Evolutionary conservation across 116 monocot species (phyloP), one percentile per base, ranked within the genome.

Genomic region (Cymodocea nodosa): DNA sequence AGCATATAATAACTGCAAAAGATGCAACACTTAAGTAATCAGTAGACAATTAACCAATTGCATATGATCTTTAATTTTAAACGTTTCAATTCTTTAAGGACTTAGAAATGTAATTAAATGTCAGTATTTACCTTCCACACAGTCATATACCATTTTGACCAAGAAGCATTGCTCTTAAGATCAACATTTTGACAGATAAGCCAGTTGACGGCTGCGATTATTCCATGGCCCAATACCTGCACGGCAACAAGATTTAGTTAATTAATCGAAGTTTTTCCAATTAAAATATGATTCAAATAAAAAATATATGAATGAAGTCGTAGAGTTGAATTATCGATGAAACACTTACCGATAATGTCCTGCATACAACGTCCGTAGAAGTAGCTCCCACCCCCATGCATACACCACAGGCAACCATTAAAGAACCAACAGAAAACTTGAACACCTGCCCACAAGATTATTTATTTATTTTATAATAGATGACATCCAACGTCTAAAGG

Each of bases 61-160:
- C n/a, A n/a, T n/a, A n/a, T n/a, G n/a, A n/a, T n/a, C n/a, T n/a
- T n/a, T n/a, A n/a, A n/a, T n/a, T n/a, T n/a, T n/a, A n/a, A n/a
- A n/a, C n/a, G n/a, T n/a, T n/a, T n/a, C n/a, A n/a, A n/a, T n/a
- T n/a, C n/a, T n/a, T n/a, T n/a, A n/a, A n/a, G n/a, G n/a, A n/a
- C n/a, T 30, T 30, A 30, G 30, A 30, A 30, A 30, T 30, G 30
- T 30, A 30, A 17, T 53, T 53, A 53, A 4, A n/a, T n/a, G n/a
- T n/a, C n/a, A n/a, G n/a, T n/a, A n/a, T n/a, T 56, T 36, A 61
- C 61, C 61, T 61, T 61, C 61, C 61, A 61, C 11, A 61, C 35
- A 14, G 11, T 4, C 61, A 61, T 37, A 35, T 61, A 61, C 8
- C 5, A 37, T 6, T 0, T 35, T 8, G 22, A 2, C 0, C 36